Evolutionary conservation across 345 rosid genomes (phyloP).

Genomic region (Abelmoschus esculentus): DNA sequence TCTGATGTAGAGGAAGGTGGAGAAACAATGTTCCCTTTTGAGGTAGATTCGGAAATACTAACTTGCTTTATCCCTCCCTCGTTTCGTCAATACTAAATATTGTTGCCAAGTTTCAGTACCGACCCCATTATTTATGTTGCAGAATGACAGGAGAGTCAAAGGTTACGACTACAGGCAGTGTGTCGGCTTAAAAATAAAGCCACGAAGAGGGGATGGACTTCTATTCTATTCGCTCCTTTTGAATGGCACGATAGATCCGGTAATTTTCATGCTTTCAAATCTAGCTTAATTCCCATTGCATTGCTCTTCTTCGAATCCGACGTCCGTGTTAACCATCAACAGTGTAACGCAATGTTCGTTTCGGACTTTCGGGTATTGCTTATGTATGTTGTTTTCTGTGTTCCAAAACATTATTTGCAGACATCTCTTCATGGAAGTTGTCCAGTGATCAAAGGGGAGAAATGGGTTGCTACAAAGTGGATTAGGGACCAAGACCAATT

Average conservation of each 20-base stretch:
- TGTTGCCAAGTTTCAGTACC: not conserved
- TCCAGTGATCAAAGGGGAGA: conserved; percentile 68
- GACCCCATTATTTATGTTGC: conserved; percentile 2
- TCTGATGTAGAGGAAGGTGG: conserved; percentile 36
- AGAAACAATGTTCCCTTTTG: conserved; percentile 80
- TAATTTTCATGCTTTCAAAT: conserved; percentile 13
- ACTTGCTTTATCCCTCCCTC: conserved; percentile 1
- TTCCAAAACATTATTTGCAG: conserved; percentile 29
- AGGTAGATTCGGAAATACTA: conserved; percentile 31
- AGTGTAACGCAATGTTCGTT: too few species aligned
- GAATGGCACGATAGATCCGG: conserved; percentile 71
- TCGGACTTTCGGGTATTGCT: not conserved
- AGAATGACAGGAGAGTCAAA: conserved; percentile 37
- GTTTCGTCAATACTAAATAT: not conserved
- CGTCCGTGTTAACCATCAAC: not conserved
- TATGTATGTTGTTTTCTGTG: not conserved
- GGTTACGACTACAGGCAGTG: conserved; percentile 60
- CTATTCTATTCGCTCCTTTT: conserved; percentile 51
- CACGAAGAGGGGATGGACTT: conserved; percentile 67
- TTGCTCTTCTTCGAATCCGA: not conserved
- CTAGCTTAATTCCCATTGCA: not conserved
- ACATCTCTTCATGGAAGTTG: conserved; percentile 88
- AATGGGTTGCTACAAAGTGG: conserved; percentile 94
- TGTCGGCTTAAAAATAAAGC: conserved; percentile 65
- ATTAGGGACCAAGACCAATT: conserved; percentile 54